These are phyloP conservation scores for Crithidia bombi DNA, from an alignment of 208 protist species.

Conservation along the genomic window DNA sequence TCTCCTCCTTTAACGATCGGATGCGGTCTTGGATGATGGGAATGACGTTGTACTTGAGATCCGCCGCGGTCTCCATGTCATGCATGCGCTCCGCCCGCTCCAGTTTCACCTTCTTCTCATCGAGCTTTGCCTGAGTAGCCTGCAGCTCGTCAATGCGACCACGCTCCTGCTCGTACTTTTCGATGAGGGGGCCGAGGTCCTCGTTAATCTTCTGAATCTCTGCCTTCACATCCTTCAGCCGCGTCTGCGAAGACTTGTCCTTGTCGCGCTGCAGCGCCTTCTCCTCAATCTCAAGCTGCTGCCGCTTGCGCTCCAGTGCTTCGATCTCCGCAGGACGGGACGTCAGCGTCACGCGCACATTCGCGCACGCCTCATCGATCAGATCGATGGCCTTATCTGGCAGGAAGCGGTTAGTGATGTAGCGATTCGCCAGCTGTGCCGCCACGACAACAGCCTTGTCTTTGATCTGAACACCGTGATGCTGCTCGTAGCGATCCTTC, in stretches of 20 bases:
- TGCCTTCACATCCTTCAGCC: constrained; percentile 70
- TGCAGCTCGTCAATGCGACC: constrained; percentile 87
- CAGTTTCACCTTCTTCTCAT: constrained; percentile 91
- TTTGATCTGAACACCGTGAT: constrained; percentile 92
- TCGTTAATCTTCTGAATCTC: constrained; percentile 85
- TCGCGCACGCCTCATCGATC: constrained; percentile 97
- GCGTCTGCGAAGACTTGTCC: constrained; percentile 66
- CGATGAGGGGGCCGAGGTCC: constrained; percentile 77
- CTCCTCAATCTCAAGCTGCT: constrained; percentile 91
- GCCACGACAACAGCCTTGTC: constrained; percentile 93
- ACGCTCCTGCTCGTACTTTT: constrained; percentile 87
- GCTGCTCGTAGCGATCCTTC: constrained; percentile 94
- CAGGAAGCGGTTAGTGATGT: constrained; percentile 98
- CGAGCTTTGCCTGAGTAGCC: constrained; percentile 86
- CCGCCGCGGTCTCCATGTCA: constrained; percentile 92
- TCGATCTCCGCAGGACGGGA: constrained; percentile 96
- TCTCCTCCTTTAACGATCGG: constrained; percentile 67
- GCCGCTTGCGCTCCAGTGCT: constrained; percentile 82
- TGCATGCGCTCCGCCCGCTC: constrained; percentile 87
- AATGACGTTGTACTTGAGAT: constrained; percentile 97
- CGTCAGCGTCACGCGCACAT: constrained; percentile 93
- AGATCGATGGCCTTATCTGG: constrained; percentile 99
- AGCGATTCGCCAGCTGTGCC: constrained; percentile 92
- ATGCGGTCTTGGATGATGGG: constrained; percentile 93
- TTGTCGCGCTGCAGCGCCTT: constrained; percentile 94